These are phyloP conservation scores for Umbelopsis sp. DNA, from an alignment of 192 early-diverging fungal genomes.

Conservation along the genomic window DNA sequence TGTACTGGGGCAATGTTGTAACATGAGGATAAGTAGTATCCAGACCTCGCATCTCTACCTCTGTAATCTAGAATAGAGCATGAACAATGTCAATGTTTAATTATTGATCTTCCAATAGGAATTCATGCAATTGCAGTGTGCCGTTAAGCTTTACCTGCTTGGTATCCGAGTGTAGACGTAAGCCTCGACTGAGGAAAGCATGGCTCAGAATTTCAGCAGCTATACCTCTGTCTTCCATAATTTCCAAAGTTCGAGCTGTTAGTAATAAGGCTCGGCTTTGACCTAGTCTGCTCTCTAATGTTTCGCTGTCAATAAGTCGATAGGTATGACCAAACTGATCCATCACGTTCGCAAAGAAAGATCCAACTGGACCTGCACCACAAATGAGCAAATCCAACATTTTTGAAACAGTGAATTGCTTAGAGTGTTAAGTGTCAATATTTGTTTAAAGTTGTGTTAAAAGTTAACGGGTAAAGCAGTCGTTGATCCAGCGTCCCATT, in stretches of 20 bases:
- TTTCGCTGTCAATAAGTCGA: constrained; percentile 14
- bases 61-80: background rate
- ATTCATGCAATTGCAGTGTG: background rate
- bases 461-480: too few species aligned
- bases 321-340: constrained; percentile 18
- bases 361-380: constrained; percentile 30
- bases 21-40: constrained; percentile 25
- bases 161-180: background rate
- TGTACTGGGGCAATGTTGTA: constrained; percentile 24
- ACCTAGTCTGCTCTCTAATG: background rate
- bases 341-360: constrained; percentile 22
- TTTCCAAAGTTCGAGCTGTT: constrained; percentile 23
- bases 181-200: background rate
- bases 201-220: background rate
- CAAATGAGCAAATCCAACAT: constrained; percentile 26
- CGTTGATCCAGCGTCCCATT: too few species aligned
- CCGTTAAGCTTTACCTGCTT: background rate
- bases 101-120: background rate
- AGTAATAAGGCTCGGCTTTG: constrained; percentile 27
- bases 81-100: too few species aligned
- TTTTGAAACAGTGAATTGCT: background rate
- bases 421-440: too few species aligned
- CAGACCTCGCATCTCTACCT: constrained; percentile 5
- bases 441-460: too few species aligned
- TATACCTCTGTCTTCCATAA: constrained; percentile 20